Base-by-base conservation (phyloP, 1,284 basidiomycete genomes). In the Pseudozyma thailandica region DNA sequence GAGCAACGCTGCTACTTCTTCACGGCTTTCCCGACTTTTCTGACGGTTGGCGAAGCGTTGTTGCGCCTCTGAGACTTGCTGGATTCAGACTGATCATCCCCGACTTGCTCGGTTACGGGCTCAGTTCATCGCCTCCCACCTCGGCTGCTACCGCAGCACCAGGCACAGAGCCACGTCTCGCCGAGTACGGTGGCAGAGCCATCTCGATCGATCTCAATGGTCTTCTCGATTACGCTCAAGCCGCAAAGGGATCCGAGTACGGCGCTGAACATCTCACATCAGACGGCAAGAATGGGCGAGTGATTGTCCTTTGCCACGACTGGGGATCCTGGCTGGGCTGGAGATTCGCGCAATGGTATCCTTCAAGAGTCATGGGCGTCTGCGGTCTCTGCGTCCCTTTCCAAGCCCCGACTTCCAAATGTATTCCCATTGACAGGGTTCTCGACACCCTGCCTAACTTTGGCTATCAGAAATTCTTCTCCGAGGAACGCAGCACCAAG, bases 1-100 rank as follows among this genome's bases (percentile, higher is more conserved):
- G 41, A 30, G 72, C 75, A 1, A 72, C 72, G 25, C 27, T 79
- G 15, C 63, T 79, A 15, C 49, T 79, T 13, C 65, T 77, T 6
- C 77, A 79, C 51, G 77, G 77, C 31, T 79, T 79, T 46, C 75
- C 77, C 7, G 77, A 79, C 45, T 66, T 59, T 27, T 65, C 63
- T 6, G 41, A 54, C 31, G 62, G 68, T 13, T 77, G 74, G 75
- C 42, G 66, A 23, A 68, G 48, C 39, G 54, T 75, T 27, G 42
- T 75, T 8, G 49, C 65, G 1, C 72, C 75, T 10, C 55, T 79
- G 10, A 37, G 39, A 13, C 49, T 65, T 1, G 61, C 72, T 12
- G 77, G 77, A 13, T 79, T 64, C 41, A 61, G 73, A 1, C 43
- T 66, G 12, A 75, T 79, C 55, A 62, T 77, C 13, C 77, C 77